Evolutionary conservation across 2,329 filamentous ascomycete species (phyloP).

Genomic region (Talaromyces pinophilus): DNA sequence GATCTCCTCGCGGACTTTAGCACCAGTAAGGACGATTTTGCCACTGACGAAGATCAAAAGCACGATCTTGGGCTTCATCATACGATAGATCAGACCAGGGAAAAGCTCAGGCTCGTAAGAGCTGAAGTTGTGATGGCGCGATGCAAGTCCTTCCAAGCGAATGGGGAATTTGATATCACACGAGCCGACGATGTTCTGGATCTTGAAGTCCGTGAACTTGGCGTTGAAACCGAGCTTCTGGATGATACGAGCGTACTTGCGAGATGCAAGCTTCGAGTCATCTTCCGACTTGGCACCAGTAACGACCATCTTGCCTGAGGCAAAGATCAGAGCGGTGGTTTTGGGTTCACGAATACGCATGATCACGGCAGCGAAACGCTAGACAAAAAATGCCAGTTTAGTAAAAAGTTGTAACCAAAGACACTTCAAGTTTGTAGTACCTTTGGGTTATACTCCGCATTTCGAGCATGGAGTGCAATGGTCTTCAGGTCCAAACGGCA

Average conservation of each 20-base stretch:
- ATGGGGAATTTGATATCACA: constrained; percentile 99
- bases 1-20: constrained; percentile 97
- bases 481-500: constrained; percentile 98
- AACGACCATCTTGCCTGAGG: constrained; percentile 98
- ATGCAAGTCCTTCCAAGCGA: constrained; percentile 90
- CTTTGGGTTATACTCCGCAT: constrained; percentile 98
- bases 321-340: constrained; percentile 97
- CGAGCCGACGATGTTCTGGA: constrained; percentile 98
- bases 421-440: constrained; percentile 54
- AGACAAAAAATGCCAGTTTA: constrained; percentile 46
- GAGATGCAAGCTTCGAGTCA: constrained; percentile 92
- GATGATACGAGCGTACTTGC: constrained; percentile 98
- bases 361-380: constrained; percentile 98
- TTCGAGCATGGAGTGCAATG: constrained; percentile 95
- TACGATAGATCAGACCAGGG: constrained; percentile 98
- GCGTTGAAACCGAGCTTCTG: constrained; percentile 99
- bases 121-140: constrained; percentile 98
- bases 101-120: constrained; percentile 98
- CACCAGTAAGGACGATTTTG: constrained; percentile 96
- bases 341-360: constrained; percentile 99
- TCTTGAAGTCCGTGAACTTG: constrained; percentile 99
- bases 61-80: constrained; percentile 99
- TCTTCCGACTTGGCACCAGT: constrained; percentile 98
- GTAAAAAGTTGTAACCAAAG: constrained; percentile 33
- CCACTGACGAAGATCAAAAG: constrained; percentile 96